Percentiles rank a stretch among this genome's conserved stretches.
Conservation (phyloP, 2,329 filamentous ascomycete genomes). For the Tolypocladium pustulatum region DNA sequence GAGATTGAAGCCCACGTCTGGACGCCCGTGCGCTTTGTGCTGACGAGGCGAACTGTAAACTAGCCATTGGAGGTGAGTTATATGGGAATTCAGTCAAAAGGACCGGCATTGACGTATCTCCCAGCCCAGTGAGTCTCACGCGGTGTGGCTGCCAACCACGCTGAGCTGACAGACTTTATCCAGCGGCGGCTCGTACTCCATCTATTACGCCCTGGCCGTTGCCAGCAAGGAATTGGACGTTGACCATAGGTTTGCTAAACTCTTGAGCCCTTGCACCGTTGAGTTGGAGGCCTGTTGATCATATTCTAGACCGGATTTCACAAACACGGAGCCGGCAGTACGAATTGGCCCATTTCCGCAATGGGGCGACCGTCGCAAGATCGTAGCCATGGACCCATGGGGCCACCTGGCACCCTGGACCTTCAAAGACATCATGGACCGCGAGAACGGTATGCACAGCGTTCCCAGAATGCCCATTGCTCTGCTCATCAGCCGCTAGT, state of each 20-base stretch:
- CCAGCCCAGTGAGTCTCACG: conserved; percentile 24
- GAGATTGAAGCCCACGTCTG: background rate
- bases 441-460: conserved; percentile 48
- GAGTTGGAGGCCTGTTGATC: background rate
- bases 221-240: conserved; percentile 80
- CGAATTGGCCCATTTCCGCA: conserved; percentile 80
- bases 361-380: conserved; percentile 86
- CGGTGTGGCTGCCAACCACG: background rate
- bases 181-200: conserved; percentile 80
- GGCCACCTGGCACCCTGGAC: conserved; percentile 81
- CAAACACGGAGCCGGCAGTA: conserved; percentile 80
- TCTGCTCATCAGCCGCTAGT: conserved; percentile 30
- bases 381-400: conserved; percentile 93
- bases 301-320: conserved; percentile 42
- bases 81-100: background rate
- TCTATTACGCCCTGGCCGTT: conserved; percentile 88
- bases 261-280: background rate
- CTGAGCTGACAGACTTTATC: background rate
- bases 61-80: conserved; percentile 48
- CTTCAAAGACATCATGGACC: conserved; percentile 67
- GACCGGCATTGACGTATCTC: conserved; percentile 1
- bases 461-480: background rate
- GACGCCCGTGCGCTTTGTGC: background rate
- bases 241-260: conserved; percentile 53
- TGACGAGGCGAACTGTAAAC: conserved; percentile 5